Evolutionary conservation across 2,329 filamentous ascomycete genomes (phyloP), one percentile per base, ranked within the genome.

Genomic region (Paraphaeosphaeria sporulosa): DNA sequence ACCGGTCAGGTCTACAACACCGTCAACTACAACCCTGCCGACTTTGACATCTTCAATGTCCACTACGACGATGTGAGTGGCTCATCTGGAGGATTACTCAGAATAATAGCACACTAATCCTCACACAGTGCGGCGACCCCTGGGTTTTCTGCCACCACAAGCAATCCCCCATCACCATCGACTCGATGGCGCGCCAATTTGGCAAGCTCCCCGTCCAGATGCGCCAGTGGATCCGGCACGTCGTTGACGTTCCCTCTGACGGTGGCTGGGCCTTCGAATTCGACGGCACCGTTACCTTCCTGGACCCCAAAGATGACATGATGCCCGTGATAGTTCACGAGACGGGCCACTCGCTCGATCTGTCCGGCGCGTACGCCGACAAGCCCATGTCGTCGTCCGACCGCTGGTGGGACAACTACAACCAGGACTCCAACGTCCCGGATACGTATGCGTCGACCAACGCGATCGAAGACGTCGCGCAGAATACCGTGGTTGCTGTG

Each of bases 311-410:
- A 8, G 51, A 62, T 15, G 27, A 62, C 52, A 52, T 63, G 58
- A 38, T 60, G 25, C 48, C 57, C 36, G 57, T 64, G 12, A 58
- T 68, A 44, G 42, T 66, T n/a, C 65, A 68, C 62, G 65, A 68
- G 47, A 62, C 62, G 12, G 64, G 46, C 17, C 64, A 68, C 53
- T 47, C 46, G 19, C 58, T 68, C 23, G 64, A 68, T 46, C 58
- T 64, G 4, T 50, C 32, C 19, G 62, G 64, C 47, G 64, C 64
- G 9, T 65, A 64, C 46, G 30, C 34, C 3, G 55, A 58, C 42
- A 57, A 55, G 2, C 46, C 60, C 4, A 40, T 65, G 9, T 65
- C 65, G 2, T 46, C 32, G 27, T 60, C 55, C 25, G 44, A 61
- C n/a, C 49, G 56, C 15, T 67, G 59, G 54, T 59, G 46, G 42